A percentile compares a stretch with the other conserved stretches of the same genome.
Conservation (phyloP, 2,329 filamentous ascomycete genomes). For the Botrytis fragariae region DNA sequence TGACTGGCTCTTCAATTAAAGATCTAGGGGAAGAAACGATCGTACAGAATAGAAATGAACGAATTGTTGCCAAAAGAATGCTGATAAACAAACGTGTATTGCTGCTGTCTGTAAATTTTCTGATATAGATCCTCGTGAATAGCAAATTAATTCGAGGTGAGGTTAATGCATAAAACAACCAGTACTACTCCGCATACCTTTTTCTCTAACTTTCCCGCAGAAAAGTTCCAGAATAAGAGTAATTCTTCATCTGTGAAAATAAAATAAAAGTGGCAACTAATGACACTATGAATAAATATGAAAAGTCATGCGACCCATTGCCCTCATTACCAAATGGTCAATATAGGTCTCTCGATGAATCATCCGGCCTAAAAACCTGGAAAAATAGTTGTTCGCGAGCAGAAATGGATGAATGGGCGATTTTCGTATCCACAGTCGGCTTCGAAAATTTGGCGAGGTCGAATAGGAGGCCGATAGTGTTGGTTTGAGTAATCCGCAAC, state of each 20-base stretch:
- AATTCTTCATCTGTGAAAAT: neutral
- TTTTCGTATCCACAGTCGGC: neutral
- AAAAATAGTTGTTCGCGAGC: too few relatives aligned
- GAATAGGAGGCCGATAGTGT: neutral
- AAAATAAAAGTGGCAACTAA: neutral
- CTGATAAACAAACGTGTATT: neutral
- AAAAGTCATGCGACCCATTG: neutral
- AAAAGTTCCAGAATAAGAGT: neutral
- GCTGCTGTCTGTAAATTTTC: neutral
- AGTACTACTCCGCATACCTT: neutral
- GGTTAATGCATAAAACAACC: neutral
- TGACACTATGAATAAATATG: neutral
- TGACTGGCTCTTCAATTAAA: neutral
- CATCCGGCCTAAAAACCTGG: neutral
- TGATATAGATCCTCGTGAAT: neutral
- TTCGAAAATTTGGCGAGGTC: neutral
- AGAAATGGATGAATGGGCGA: neutral
- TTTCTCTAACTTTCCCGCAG: neutral
- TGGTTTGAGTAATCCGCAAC: neutral
- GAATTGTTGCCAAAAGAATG: neutral
- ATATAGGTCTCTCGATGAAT: neutral
- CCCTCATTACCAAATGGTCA: neutral
- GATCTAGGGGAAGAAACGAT: neutral
- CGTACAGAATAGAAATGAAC: neutral
- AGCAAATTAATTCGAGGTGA: neutral